phyloP scores from a whole-genome alignment of 441 rosid genomes.

The Gossypium davidsonii region DNA sequence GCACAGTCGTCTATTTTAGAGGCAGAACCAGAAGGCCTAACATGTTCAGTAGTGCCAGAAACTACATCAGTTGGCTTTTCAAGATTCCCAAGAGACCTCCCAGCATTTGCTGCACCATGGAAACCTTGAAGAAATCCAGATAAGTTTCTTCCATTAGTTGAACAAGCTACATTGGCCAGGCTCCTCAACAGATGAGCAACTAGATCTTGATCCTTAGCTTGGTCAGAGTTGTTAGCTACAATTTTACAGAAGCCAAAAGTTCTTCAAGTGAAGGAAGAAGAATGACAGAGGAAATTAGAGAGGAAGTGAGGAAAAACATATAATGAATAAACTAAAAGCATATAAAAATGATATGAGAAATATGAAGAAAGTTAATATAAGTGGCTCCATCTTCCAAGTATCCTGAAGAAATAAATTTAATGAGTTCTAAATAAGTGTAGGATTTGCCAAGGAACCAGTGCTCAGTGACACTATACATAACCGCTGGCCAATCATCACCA shows the following conservation, averaged over 20 bases:
- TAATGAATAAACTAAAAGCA: background rate
- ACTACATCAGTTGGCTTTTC: constrained; percentile 19
- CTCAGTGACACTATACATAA: background rate
- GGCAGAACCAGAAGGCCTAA: constrained; percentile 33
- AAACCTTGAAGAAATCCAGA: constrained; percentile 38
- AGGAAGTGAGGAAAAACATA: background rate
- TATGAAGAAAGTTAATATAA: background rate
- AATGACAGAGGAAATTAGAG: background rate
- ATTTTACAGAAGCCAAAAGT: constrained; percentile 10
- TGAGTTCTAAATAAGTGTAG: background rate
- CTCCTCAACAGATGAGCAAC: constrained; percentile 35
- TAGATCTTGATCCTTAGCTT: constrained; percentile 32
- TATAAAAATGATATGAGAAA: background rate
- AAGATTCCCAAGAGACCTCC: constrained; percentile 21
- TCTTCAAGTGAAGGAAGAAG: constrained; percentile 8
- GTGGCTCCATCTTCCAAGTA: background rate
- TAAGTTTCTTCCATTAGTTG: constrained; percentile 26
- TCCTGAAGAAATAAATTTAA: background rate
- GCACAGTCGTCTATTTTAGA: constrained; percentile 20
- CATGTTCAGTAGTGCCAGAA: constrained; percentile 22
- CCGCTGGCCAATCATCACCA: background rate
- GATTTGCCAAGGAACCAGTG: background rate
- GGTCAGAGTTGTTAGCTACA: constrained; percentile 33
- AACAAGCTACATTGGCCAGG: constrained; percentile 27
- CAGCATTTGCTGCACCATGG: constrained; percentile 22